Conservation (phyloP, 108 stramenopile genomes). For the Nitzschia sp. region DNA sequence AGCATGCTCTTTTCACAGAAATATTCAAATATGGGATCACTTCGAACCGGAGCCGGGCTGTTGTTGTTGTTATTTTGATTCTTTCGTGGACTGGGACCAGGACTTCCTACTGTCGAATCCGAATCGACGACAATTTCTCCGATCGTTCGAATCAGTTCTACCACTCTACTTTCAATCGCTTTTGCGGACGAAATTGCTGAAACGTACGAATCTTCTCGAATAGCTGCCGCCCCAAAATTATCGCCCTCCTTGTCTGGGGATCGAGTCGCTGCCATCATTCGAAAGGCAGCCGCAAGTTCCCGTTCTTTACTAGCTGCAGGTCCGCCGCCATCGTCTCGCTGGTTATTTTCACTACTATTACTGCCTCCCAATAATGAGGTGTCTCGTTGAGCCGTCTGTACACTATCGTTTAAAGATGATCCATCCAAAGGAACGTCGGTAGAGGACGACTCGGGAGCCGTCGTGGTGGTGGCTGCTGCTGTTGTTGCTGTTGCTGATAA, state of each 20-base stretch:
- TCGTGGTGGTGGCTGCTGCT: not conserved
- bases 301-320: not conserved
- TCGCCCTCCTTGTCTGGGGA: slow-evolving; percentile 46
- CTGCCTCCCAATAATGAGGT: not conserved
- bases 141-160: slow-evolving; percentile 34
- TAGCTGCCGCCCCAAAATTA: slow-evolving; percentile 32
- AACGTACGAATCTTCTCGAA: slow-evolving; percentile 34
- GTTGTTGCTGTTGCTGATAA: not conserved
- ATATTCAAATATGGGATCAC: slow-evolving; percentile 73
- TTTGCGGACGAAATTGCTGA: slow-evolving; percentile 36
- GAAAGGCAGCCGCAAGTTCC: slow-evolving; percentile 40
- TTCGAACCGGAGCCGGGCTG: not conserved
- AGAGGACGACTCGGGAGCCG: not conserved
- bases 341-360: too few species aligned
- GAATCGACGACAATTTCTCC: slow-evolving; percentile 45
- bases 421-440: not conserved
- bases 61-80: too few species aligned
- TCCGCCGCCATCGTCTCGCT: not conserved
- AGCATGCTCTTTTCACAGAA: slow-evolving; percentile 86
- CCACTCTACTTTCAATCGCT: slow-evolving; percentile 32
- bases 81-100: not conserved
- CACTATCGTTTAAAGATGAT: not conserved
- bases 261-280: slow-evolving; percentile 43
- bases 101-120: not conserved
- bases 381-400: not conserved